phyloP scores from a whole-genome alignment of 2,329 filamentous ascomycete species.

The Fusarium temperatum region DNA sequence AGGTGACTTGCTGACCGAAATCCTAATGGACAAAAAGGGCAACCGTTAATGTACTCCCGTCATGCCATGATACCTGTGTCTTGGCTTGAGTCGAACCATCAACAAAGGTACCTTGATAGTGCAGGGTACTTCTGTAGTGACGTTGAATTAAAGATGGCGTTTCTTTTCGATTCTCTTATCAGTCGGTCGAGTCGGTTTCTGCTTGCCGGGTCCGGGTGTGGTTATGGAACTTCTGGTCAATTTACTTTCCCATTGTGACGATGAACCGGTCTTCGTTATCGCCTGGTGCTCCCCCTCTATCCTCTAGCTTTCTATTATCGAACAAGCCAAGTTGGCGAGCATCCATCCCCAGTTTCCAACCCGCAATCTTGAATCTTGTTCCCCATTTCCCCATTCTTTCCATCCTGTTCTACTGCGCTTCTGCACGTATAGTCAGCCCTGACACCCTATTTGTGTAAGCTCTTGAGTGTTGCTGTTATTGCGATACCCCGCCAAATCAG shows the following conservation, averaged over 20 bases:
- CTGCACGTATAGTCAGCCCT: slow-evolving; percentile 7
- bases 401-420: slow-evolving; percentile 20
- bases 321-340: slow-evolving; percentile 3
- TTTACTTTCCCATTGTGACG: slow-evolving; percentile 35
- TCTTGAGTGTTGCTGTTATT: neutral
- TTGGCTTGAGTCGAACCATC: slow-evolving; percentile 4
- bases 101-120: slow-evolving; percentile 20
- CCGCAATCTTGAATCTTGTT: slow-evolving; percentile 24
- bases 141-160: slow-evolving; percentile 33
- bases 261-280: slow-evolving; percentile 36
- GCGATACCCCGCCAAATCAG: slow-evolving; percentile 21
- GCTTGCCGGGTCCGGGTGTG: slow-evolving; percentile 14
- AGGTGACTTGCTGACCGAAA: slow-evolving; percentile 32
- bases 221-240: slow-evolving; percentile 15
- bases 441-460: neutral
- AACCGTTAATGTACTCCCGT: slow-evolving; percentile 24
- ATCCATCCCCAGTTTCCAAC: slow-evolving; percentile 28
- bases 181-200: slow-evolving; percentile 35
- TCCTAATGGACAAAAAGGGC: slow-evolving; percentile 26
- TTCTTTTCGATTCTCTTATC: slow-evolving; percentile 35
- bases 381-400: slow-evolving; percentile 38
- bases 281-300: slow-evolving; percentile 27
- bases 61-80: slow-evolving; percentile 19
- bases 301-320: neutral
- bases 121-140: slow-evolving; percentile 20